Evolutionary conservation across 371 early-diverging fungal genomes (phyloP), one percentile per base, ranked within the genome.

Genomic region (Dichotomocladium elegans): DNA sequence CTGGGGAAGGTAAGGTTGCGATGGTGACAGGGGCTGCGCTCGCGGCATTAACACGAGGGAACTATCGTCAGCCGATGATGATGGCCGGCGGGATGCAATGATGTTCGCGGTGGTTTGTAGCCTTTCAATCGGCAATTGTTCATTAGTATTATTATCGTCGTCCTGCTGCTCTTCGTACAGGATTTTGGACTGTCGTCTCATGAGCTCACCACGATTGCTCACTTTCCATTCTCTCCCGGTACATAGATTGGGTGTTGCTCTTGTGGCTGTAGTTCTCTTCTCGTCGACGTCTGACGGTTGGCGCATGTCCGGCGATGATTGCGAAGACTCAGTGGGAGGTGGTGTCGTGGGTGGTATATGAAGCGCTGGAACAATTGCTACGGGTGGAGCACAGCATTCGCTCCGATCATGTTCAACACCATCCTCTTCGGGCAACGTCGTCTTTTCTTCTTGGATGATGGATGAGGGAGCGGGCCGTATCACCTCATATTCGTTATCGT

Each of bases 101-200:
- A 8, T 25, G 17, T 6, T n/a, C 41, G 11, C 9, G 11, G 11
- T n/a, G 8, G 14, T 19, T n/a, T 51, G 41, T 10, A 10, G 26
- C 37, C 27, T 30, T 51, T 51, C 12, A 42, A 51, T 17, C 41
- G 54, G 17, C 35, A 35, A 15, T 54, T 25, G 14, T 19, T 34
- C 21, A 21, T 15, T 44, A 6, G 14, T 6, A 29, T 44, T 24
- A 15, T 27, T 44, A 29, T 6, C 6, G 21, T 9, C 4, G 8
- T 6, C 12, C 19, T 41, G 42, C 25, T 41, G 19, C 19, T n/a
- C 24, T 25, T 3, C 17, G 17, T 8, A 21, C 41, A 41, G 7
- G n/a, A n/a, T n/a, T 21, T 1, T n/a, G 7, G 7, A 21, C 21
- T 12, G 7, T 41, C 8, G 41, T 41, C 25, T 21, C 15, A 4